Evolutionary conservation across 495 filamentous ascomycete genomes (phyloP).

Genomic region (Talaromyces liani): DNA sequence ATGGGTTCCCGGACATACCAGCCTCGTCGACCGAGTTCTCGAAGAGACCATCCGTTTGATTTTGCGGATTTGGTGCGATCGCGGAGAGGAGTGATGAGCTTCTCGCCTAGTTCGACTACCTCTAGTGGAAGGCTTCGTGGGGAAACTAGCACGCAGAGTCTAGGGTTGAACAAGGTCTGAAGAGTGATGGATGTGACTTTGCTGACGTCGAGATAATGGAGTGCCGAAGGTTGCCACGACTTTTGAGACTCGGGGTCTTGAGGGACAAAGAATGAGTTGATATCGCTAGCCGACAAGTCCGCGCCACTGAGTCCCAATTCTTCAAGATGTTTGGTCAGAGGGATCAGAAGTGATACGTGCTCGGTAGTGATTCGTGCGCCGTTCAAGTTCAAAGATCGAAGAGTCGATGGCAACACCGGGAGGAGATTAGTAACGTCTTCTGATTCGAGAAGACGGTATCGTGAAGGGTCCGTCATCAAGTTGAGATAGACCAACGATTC

Average conservation of each 20-base stretch:
- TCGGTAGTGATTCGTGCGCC: slow-evolving; percentile 60
- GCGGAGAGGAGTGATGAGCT: slow-evolving; percentile 55
- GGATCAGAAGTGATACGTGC: slow-evolving; percentile 57
- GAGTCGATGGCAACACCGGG: slow-evolving; percentile 56
- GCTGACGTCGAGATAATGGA: slow-evolving; percentile 75
- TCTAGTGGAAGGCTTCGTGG: slow-evolving; percentile 61
- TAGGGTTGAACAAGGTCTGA: slow-evolving; percentile 52
- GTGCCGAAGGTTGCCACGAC: slow-evolving; percentile 51
- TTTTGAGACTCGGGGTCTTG: slow-evolving; percentile 18
- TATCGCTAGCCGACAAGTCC: slow-evolving; percentile 54
- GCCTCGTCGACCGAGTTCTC: slow-evolving; percentile 60
- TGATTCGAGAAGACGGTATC: slow-evolving; percentile 62
- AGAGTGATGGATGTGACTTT: slow-evolving; percentile 51
- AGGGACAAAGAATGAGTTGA: slow-evolving; percentile 47
- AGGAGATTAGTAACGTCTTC: slow-evolving; percentile 60
- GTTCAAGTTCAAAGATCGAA: slow-evolving; percentile 70
- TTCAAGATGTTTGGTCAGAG: slow-evolving; percentile 72
- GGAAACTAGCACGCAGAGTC: slow-evolving; percentile 51
- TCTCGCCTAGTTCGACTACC: slow-evolving; percentile 72
- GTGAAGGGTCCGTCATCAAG: slow-evolving; percentile 64
- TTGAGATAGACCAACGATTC: slow-evolving; percentile 65
- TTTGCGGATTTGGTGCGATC: slow-evolving; percentile 44
- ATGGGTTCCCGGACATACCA: slow-evolving; percentile 58
- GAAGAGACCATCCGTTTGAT: slow-evolving; percentile 56
- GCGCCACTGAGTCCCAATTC: slow-evolving; percentile 67